phyloP scores from a whole-genome alignment of 148 eudicot species.

The Nepenthes gracilis region DNA sequence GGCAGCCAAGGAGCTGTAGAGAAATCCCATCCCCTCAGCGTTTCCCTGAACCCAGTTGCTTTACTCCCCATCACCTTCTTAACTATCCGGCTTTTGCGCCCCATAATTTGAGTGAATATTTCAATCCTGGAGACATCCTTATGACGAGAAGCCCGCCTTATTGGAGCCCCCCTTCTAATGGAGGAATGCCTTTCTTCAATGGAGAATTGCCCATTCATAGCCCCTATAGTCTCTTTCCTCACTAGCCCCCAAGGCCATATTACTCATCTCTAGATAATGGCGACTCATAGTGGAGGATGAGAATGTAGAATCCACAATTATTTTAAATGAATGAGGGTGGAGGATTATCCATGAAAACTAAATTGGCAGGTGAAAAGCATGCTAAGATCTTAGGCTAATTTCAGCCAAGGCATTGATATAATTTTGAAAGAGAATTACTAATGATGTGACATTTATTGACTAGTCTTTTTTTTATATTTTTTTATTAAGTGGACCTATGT shows the following conservation, averaged over 20 bases:
- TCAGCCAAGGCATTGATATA: neutral
- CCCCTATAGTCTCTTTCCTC: neutral
- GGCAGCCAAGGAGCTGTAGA: conserved; percentile 3
- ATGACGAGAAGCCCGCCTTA: conserved; percentile 17
- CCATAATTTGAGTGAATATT: conserved; percentile 8
- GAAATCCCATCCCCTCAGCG: conserved; percentile 9
- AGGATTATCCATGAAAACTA: too few species aligned
- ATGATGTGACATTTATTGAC: too few species aligned
- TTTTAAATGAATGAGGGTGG: too few species aligned
- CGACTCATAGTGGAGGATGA: neutral
- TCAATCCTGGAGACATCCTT: conserved; percentile 22
- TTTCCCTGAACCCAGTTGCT: conserved; percentile 14
- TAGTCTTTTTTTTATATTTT: too few species aligned
- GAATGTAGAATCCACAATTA: neutral
- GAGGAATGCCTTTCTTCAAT: conserved; percentile 9
- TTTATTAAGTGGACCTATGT: too few species aligned
- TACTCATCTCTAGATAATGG: neutral
- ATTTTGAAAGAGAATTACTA: too few species aligned
- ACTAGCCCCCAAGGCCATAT: neutral
- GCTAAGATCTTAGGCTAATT: neutral
- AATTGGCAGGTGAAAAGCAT: neutral
- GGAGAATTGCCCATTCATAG: neutral
- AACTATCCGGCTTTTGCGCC: conserved; percentile 1
- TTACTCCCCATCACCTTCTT: conserved; percentile 1
- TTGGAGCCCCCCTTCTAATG: conserved; percentile 5